Base-by-base conservation (phyloP, 768 basidiomycete species). In the Collybia mongolica region DNA sequence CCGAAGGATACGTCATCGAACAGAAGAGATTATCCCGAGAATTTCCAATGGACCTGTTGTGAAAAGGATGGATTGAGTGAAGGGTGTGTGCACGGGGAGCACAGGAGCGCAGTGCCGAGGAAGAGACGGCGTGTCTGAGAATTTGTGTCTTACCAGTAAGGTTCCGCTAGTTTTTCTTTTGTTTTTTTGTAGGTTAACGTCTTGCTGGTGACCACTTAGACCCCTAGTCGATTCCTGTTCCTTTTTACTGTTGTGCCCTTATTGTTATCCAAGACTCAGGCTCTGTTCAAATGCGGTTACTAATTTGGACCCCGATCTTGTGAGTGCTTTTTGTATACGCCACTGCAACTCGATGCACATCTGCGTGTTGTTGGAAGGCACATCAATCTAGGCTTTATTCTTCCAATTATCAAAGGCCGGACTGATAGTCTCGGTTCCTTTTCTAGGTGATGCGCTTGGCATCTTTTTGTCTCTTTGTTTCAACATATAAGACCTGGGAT, bases 31-130 rank as follows among this genome's bases (percentile, higher is more conserved):
- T 77, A 62, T 49, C 79, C 79, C 1, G 72, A 80, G 49, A 72
- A 72, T 44, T 82, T 80, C 53, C 60, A 44, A 2, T 83, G 80
- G 80, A 69, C 63, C 2, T 83, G 80, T 54, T 82, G 81, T 53
- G 66, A 73, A n/a, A 54, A 59, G 39, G 57, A 70, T 41, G 75
- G 72, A 4, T 55, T 45, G 17, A 54, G 58, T 6, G 60, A 63
- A 19, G 77, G 76, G 6, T 80, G 79, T 51, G 69, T 73, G 17
- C 61, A 50, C 44, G 69, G 68, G 23, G 59, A 65, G 19, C 77
- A 79, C 59, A 59, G 55, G 48, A 48, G 60, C 23, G 55, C 54
- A 44, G 56, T 61, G 23, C 52, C 63, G n/a, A 62, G 65, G 44
- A 74, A 74, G 53, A 67, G 69, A 62, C 65, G 61, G 46, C 70